phyloP scores from a whole-genome alignment of 202 grass and related monocot genomes.

The Zoysia matrella region DNA sequence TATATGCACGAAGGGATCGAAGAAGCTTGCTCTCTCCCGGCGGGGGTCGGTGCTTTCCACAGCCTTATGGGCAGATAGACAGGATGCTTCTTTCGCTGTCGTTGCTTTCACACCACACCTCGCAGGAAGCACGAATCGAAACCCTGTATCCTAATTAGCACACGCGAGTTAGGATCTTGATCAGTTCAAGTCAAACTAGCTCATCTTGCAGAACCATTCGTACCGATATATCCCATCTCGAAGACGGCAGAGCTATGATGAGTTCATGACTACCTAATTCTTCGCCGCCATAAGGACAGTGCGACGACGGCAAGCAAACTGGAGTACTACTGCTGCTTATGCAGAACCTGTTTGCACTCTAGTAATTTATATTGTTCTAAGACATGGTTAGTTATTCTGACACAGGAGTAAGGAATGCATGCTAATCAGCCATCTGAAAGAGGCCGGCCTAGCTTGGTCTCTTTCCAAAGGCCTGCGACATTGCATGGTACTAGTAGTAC shows the following conservation, averaged over 20 bases:
- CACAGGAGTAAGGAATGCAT: background rate
- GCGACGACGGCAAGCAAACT: background rate
- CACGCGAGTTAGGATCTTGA: background rate
- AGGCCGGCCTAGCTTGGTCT: background rate
- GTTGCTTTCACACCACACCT: conserved; percentile 58
- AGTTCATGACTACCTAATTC: conserved; percentile 4
- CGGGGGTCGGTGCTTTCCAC: conserved; percentile 40
- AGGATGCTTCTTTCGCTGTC: conserved; percentile 53
- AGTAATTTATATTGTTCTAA: background rate
- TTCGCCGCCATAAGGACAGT: background rate
- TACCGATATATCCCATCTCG: conserved; percentile 3
- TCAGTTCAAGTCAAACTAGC: conserved; percentile 40
- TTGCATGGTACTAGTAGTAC: background rate
- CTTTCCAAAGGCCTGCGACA: conserved; percentile 16
- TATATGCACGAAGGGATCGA: conserved; percentile 16
- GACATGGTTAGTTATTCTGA: background rate
- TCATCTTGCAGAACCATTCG: background rate
- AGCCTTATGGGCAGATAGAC: conserved; percentile 45
- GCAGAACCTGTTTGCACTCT: background rate
- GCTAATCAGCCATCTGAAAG: conserved; percentile 4
- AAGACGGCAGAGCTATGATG: conserved; percentile 27
- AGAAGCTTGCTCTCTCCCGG: background rate
- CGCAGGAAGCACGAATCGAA: conserved; percentile 1
- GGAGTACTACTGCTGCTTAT: background rate
- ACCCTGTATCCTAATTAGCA: background rate